Base-by-base conservation (phyloP, 2,329 filamentous ascomycete species). In the Neocucurbitaria cava region DNA sequence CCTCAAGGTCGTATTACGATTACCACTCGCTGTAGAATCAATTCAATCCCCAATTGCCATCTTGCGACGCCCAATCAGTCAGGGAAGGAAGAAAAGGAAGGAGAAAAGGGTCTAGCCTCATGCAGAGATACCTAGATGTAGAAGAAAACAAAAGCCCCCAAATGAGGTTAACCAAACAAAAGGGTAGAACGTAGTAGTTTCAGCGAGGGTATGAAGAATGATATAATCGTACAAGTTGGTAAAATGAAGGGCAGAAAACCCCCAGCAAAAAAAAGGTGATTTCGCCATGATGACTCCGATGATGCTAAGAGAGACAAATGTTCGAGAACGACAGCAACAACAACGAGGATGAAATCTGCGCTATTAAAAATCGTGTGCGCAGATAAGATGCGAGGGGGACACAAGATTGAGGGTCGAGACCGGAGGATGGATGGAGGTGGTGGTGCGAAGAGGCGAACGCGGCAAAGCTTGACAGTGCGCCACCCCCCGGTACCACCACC, bases 161-260 rank as follows among this genome's bases (percentile, higher is more conserved):
- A 11, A 11, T 23, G 20, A 23, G 21, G 15, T 35, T 20, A 33
- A n/a, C 2, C 18, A 43, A 28, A 10, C 26, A n/a, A 43, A 30
- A 18, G 5, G 23, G 15, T 47, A 18, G 30, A 56, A 59, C 46
- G 54, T 54, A 47, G 35, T 40, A 21, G 49, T 56, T 58, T 61
- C 60, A 63, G 60, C 60, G 60, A 63, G 60, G 58, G 60, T 63
- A 60, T 62, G 59, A 62, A 62, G 52, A n/a, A 53, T 59, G 39
- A 41, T 43, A 58, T 54, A 44, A 26, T 26, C 24, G 49, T 60
- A 60, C 59, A 58, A n/a, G 41, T 26, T 26, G 9, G 9, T 5
- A 26, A 40, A 39, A 43, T 10, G 26, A 23, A 20, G 5, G 30
- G n/a, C n/a, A n/a, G n/a, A n/a, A n/a, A n/a, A n/a, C n/a, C n/a